These are phyloP conservation scores for Starmerella sp. DNA, from an alignment of 805 yeast genomes.

Conservation along the genomic window DNA sequence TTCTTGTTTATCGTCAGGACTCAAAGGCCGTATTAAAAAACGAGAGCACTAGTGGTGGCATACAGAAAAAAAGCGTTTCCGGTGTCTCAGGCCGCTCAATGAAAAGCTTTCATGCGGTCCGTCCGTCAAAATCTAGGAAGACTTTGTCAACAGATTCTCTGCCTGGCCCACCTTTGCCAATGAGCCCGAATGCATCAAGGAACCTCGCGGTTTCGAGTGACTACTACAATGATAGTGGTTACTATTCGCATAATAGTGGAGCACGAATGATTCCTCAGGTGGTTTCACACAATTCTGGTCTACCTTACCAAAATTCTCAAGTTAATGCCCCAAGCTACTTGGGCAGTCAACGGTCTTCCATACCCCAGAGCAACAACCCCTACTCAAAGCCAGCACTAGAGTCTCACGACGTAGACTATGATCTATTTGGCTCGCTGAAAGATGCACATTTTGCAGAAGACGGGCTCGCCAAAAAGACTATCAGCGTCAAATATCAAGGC, in stretches of 20 bases:
- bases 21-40: slow-evolving; percentile 23
- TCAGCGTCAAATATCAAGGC: slow-evolving; percentile 36
- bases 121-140: background rate
- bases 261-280: background rate
- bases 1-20: slow-evolving; percentile 69
- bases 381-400: background rate
- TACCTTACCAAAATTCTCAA: background rate
- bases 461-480: slow-evolving; percentile 75
- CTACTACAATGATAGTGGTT: background rate
- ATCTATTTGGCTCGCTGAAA: slow-evolving; percentile 44
- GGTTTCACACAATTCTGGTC: background rate
- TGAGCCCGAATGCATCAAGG: background rate
- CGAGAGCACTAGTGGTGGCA: slow-evolving; percentile 22
- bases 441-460: slow-evolving; percentile 54
- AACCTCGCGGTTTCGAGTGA: background rate
- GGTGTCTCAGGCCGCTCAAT: background rate
- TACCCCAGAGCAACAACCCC: background rate
- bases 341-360: background rate
- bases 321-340: background rate
- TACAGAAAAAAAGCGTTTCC: slow-evolving; percentile 6
- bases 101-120: background rate
- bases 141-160: background rate
- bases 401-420: slow-evolving; percentile 12
- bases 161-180: background rate
- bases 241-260: background rate